These are phyloP conservation scores for Nyctanthes arbortristis DNA, from an alignment of 257 asterid species.

Conservation along the genomic window DNA sequence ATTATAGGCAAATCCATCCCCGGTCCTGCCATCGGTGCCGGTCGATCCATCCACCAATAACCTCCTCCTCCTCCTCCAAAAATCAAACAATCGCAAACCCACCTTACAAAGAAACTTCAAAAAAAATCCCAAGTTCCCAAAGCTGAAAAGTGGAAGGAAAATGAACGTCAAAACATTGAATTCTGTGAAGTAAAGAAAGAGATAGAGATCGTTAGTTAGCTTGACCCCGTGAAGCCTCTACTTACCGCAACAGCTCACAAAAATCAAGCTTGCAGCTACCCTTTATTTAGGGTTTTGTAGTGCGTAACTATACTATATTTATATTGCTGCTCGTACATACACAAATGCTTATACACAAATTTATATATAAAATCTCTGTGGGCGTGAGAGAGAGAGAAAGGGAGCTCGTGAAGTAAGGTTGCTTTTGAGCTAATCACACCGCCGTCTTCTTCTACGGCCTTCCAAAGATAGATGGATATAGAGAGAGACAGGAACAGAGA, in stretches of 20 bases:
- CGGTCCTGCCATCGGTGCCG: conserved; percentile 49
- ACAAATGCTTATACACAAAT: background rate
- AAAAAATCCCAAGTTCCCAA: background rate
- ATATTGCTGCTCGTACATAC: background rate
- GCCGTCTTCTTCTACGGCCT: conserved; percentile 29
- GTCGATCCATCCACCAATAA: conserved; percentile 57
- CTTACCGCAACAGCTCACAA: conserved; percentile 34
- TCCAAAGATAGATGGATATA: conserved; percentile 10
- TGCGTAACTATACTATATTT: conserved; percentile 13
- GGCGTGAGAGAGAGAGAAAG: conserved; percentile 25
- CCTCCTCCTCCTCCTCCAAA: conserved; percentile 12
- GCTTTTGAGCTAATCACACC: conserved; percentile 38
- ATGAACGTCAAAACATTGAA: conserved; percentile 19
- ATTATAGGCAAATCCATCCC: conserved; percentile 98
- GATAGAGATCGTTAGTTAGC: conserved; percentile 25
- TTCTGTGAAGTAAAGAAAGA: conserved; percentile 35
- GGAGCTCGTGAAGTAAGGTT: conserved; percentile 51
- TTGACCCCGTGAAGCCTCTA: conserved; percentile 59
- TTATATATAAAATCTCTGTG: background rate
- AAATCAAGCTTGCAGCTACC: conserved; percentile 21
- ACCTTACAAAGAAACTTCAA: too few relatives aligned
- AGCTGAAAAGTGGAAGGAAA: conserved; percentile 1
- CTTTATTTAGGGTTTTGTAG: conserved; percentile 21
- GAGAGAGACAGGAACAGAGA: background rate
- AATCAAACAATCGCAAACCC: too few relatives aligned